A percentile compares a stretch with the other conserved stretches of the same genome.
phyloP scores from a whole-genome alignment of 306 rosid genomes.

The Quercus gilva region DNA sequence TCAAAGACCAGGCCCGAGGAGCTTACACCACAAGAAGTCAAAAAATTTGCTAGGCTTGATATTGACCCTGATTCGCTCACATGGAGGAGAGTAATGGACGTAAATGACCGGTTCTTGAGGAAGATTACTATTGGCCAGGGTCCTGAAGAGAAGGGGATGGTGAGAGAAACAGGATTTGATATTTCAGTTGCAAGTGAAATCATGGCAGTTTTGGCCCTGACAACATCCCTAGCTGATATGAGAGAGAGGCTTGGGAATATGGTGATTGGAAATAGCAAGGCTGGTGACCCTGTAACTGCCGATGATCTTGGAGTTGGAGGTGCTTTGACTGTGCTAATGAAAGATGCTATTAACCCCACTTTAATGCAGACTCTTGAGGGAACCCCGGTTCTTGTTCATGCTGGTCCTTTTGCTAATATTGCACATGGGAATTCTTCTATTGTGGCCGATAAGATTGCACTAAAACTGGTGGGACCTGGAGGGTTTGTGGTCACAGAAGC shows the following conservation, averaged over 20 bases:
- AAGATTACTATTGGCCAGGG: conserved; percentile 93
- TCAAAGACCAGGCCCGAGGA: conserved; percentile 85
- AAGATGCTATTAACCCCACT: conserved; percentile 96
- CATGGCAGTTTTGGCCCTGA: conserved; percentile 98
- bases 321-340: conserved; percentile 93
- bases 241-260: conserved; percentile 94
- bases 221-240: conserved; percentile 91
- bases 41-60: conserved; percentile 88
- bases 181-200: conserved; percentile 98
- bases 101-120: conserved; percentile 89
- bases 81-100: conserved; percentile 98
- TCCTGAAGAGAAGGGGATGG: conserved; percentile 97
- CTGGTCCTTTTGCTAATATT: conserved; percentile 96
- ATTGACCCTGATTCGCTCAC: conserved; percentile 80
- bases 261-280: conserved; percentile 93
- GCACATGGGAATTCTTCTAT: conserved; percentile 98
- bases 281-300: conserved; percentile 86
- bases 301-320: conserved; percentile 99
- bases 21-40: conserved; percentile 82
- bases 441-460: conserved; percentile 96
- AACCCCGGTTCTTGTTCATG: conserved; percentile 98
- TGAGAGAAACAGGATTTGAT: conserved; percentile 95
- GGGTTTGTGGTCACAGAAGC: conserved; percentile 99
- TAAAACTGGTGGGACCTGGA: conserved; percentile 90
- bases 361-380: conserved; percentile 99